Evolutionary conservation across 192 early-diverging fungal species (phyloP).

Genomic region (Entomortierella parvispora): DNA sequence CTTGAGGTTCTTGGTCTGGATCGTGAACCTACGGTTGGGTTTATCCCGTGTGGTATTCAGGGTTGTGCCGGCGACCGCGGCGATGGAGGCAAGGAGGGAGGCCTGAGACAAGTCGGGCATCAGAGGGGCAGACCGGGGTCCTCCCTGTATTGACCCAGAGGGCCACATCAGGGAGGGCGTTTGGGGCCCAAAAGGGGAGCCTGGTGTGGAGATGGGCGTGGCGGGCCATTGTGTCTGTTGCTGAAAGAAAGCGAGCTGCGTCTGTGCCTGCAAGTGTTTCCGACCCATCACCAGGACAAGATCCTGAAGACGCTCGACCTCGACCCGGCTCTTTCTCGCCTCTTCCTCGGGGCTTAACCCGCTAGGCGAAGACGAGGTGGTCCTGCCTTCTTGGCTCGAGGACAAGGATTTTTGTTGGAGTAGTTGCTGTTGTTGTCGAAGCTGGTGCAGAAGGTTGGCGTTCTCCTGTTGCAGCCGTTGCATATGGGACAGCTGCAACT

Average conservation of each 20-base stretch:
- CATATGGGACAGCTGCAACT: no score
- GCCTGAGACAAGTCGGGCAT: constrained; percentile 15
- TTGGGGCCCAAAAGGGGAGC: no score
- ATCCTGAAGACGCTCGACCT: constrained; percentile 34
- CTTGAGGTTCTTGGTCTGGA: constrained; percentile 25
- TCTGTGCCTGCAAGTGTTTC: constrained; percentile 37
- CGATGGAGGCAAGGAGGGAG: constrained; percentile 30
- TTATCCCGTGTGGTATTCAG: constrained; percentile 21
- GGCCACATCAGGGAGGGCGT: no score
- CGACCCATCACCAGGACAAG: constrained; percentile 44
- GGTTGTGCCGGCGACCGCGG: constrained; percentile 23
- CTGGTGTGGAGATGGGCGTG: not conserved
- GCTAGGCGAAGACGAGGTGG: no score
- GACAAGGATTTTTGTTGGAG: constrained; percentile 10
- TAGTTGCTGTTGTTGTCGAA: constrained; percentile 1
- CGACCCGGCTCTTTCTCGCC: not conserved
- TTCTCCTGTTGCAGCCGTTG: no score
- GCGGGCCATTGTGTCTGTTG: constrained; percentile 27
- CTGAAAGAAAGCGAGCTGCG: constrained; percentile 37
- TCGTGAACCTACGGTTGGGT: constrained; percentile 35
- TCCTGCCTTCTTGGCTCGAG: no score
- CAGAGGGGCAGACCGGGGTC: no score
- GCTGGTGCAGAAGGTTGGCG: no score
- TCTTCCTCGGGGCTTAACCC: constrained; percentile 11
- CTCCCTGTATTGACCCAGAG: no score